Conservation (phyloP, 2,329 filamentous ascomycete genomes). For the Trichoderma sp. region DNA sequence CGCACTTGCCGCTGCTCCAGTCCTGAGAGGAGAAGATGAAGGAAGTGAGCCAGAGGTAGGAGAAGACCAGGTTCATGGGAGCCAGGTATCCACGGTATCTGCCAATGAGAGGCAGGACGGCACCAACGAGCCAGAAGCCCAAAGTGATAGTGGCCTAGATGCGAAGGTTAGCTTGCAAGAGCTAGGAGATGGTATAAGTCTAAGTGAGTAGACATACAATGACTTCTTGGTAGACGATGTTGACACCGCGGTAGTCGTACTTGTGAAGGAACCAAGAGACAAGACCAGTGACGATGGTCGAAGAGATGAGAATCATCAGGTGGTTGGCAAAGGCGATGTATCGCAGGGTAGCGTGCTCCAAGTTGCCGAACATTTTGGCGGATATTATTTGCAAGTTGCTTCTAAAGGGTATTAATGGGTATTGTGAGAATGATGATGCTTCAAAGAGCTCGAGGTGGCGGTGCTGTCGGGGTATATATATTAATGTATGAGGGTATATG, state of each 20-base stretch:
- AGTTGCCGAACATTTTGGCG: conserved; percentile 14
- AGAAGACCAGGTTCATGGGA: conserved; percentile 26
- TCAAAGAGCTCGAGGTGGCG: background rate
- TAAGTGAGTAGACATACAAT: conserved; percentile 22
- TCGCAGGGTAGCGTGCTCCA: conserved; percentile 15
- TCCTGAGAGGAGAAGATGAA: conserved; percentile 28
- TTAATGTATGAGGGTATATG: background rate
- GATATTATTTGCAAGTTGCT: background rate
- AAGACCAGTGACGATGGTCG: conserved; percentile 27
- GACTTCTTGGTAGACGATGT: conserved; percentile 27
- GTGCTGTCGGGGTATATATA: background rate
- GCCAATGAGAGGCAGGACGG: conserved; percentile 22
- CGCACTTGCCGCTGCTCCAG: conserved; percentile 24
- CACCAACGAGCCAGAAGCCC: conserved; percentile 23
- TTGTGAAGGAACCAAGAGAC: conserved; percentile 25
- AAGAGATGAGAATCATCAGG: conserved; percentile 25
- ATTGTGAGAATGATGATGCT: background rate
- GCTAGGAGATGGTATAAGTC: background rate
- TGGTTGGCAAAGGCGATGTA: conserved; percentile 23
- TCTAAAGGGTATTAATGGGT: background rate
- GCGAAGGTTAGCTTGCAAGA: background rate
- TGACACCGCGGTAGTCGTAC: conserved; percentile 18
- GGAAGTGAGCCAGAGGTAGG: conserved; percentile 29
- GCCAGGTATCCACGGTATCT: conserved; percentile 26
- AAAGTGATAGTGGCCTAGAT: conserved; percentile 26